Conservation (phyloP, 768 basidiomycete species). For the Sarcomyxa edulis region DNA sequence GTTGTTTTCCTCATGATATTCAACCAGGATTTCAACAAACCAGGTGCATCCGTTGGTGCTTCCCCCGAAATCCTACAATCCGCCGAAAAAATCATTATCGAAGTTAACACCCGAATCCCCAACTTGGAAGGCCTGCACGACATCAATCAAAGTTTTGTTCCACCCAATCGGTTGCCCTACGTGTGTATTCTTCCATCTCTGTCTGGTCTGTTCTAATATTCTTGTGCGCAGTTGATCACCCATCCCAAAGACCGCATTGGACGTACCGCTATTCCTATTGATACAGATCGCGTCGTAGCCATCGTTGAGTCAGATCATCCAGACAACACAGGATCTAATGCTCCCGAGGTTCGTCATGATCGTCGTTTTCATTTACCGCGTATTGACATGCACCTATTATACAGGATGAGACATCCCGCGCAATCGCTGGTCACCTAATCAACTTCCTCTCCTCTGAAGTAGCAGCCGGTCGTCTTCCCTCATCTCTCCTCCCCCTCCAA, state of each 20-base stretch:
- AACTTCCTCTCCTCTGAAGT: constrained; percentile 38
- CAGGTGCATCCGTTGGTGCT: constrained; percentile 43
- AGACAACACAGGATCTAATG: constrained; percentile 40
- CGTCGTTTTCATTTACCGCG: constrained; percentile 3
- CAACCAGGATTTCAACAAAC: no score
- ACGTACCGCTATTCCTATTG: constrained; percentile 37
- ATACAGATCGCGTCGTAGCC: constrained; percentile 42
- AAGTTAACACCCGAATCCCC: constrained; percentile 42
- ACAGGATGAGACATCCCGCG: constrained; percentile 33
- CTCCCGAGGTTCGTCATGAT: constrained; percentile 43
- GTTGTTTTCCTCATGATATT: no score
- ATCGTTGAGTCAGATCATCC: constrained; percentile 34
- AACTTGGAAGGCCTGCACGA: constrained; percentile 44
- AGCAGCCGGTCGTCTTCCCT: constrained; percentile 32
- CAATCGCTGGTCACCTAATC: constrained; percentile 40
- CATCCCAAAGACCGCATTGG: constrained; percentile 42
- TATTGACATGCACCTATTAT: no score
- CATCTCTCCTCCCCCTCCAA: constrained; percentile 37
- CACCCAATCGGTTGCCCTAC: constrained; percentile 35
- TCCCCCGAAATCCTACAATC: constrained; percentile 42
- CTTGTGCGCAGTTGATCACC: constrained; percentile 18
- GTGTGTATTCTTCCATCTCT: constrained; percentile 3
- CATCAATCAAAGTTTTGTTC: constrained; percentile 38
- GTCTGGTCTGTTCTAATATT: background rate
- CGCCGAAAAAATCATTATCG: constrained; percentile 45